Percentiles rank a stretch among this genome's conserved stretches.
Evolutionary conservation across 2,329 filamentous ascomycete genomes (phyloP).

Genomic region (Penicillium hordei): DNA sequence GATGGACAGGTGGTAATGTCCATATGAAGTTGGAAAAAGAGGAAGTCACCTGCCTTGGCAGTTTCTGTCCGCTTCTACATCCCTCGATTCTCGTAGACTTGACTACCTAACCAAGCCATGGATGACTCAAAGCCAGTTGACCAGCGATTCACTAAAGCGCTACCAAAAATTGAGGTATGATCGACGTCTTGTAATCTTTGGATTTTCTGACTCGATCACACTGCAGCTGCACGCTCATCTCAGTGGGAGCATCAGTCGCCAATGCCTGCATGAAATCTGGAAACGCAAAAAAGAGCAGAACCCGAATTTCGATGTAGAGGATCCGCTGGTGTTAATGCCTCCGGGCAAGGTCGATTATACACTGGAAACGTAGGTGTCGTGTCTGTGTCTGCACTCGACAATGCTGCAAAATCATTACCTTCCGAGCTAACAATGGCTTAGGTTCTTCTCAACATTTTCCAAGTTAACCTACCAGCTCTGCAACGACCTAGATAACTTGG

Average conservation of each 20-base stretch:
- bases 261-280: constrained; percentile 75
- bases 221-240: constrained; percentile 74
- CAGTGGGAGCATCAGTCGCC: constrained; percentile 72
- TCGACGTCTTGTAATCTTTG: background rate
- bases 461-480: constrained; percentile 77
- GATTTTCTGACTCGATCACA: constrained; percentile 5
- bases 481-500: constrained; percentile 60
- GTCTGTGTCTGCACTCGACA: constrained; percentile 30
- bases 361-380: constrained; percentile 67
- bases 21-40: background rate
- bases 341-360: constrained; percentile 70
- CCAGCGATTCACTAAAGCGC: constrained; percentile 30
- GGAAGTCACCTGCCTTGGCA: background rate
- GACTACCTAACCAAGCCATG: constrained; percentile 20
- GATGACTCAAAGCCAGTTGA: constrained; percentile 29
- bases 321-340: constrained; percentile 69
- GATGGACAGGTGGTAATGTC: background rate
- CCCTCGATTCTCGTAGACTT: too few species aligned
- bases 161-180: constrained; percentile 42
- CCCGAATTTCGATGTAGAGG: constrained; percentile 57
- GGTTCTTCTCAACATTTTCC: constrained; percentile 77
- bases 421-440: constrained; percentile 31
- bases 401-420: background rate
- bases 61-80: background rate
- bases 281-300: constrained; percentile 54